Evolutionary conservation across 208 protist species (phyloP).

Genomic region (Giardia duodenalis): DNA sequence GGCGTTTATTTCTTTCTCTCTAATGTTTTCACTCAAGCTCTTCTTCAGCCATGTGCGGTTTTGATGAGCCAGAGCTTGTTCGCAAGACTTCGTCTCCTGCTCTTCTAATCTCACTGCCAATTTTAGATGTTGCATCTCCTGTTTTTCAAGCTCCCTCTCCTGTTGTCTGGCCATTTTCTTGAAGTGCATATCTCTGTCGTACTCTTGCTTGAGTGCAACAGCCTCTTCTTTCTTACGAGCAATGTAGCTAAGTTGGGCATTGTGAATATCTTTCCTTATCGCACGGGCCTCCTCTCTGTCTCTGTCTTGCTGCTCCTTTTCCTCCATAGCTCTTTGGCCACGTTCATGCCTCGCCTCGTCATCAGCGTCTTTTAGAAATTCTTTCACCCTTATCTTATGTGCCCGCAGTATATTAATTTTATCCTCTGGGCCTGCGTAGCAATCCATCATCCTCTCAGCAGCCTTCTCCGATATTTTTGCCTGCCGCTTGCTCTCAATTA

Average conservation of each 20-base stretch:
- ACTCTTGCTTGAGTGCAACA: not conserved
- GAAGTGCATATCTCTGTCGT: not conserved
- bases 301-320: not conserved
- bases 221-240: not conserved
- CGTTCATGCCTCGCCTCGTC: not conserved
- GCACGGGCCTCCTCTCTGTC: not conserved
- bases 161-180: not conserved
- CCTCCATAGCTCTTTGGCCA: not conserved
- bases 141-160: not conserved
- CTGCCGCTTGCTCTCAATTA: not conserved
- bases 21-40: not conserved
- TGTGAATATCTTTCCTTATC: not conserved
- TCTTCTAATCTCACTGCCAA: not conserved
- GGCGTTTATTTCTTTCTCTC: not conserved
- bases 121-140: not conserved
- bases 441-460: not conserved
- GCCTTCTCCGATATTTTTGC: not conserved
- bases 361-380: not conserved
- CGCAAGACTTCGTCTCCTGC: not conserved
- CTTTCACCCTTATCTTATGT: not conserved
- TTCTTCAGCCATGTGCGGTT: not conserved
- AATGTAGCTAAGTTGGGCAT: not conserved
- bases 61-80: not conserved
- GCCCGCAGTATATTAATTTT: not conserved
- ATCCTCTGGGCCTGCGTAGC: not conserved